phyloP scores from a whole-genome alignment of 2,329 filamentous ascomycete species.

The Phialocephala subalpina region DNA sequence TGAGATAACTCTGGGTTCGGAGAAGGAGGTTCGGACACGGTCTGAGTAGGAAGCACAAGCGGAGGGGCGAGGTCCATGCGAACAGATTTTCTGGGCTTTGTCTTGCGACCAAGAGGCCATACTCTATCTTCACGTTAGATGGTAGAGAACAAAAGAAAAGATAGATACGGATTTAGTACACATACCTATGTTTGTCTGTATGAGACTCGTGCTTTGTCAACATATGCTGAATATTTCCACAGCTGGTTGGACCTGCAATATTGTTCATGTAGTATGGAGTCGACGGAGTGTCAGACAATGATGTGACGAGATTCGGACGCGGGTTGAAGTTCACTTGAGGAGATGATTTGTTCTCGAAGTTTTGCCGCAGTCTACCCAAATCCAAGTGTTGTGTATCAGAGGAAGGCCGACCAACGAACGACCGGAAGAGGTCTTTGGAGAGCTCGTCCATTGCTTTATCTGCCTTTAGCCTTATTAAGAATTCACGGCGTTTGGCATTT shows the following conservation, averaged over 20 bases:
- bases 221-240: background rate
- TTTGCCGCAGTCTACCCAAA: constrained; percentile 23
- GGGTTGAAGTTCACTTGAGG: constrained; percentile 15
- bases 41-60: background rate
- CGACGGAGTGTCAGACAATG: background rate
- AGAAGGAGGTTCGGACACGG: background rate
- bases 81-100: background rate
- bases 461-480: constrained; percentile 10
- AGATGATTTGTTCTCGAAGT: constrained; percentile 19
- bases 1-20: background rate
- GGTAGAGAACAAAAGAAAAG: background rate
- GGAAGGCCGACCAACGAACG: background rate
- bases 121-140: background rate
- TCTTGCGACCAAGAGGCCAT: background rate
- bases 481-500: constrained; percentile 1
- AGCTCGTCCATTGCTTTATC: background rate
- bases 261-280: background rate
- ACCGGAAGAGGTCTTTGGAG: background rate
- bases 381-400: constrained; percentile 9
- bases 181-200: background rate
- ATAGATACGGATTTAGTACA: background rate
- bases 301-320: constrained; percentile 9
- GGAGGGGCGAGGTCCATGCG: background rate
- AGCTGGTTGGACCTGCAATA: background rate
- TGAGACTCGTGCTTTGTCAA: background rate